A percentile compares a stretch with the other conserved stretches of the same genome.
These are phyloP conservation scores for Ophiocordyceps unilateralis DNA, from an alignment of 2,329 filamentous ascomycete genomes.

Conservation along the genomic window DNA sequence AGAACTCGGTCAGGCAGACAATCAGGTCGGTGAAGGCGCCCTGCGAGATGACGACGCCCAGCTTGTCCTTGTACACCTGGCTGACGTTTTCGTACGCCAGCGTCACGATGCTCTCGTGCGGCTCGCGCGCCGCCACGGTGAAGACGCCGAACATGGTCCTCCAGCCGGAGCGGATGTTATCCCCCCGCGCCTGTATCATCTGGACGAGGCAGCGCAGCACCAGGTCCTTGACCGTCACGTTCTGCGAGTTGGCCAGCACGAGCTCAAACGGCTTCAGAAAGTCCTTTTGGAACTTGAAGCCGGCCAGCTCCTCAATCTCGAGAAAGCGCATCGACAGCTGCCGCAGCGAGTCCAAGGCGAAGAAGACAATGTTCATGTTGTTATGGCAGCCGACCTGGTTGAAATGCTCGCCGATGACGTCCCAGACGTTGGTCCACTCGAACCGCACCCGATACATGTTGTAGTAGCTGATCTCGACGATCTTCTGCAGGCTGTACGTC, in stretches of 20 bases:
- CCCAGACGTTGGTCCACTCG: constrained; percentile 97
- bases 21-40: constrained; percentile 93
- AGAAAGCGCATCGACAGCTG: constrained; percentile 98
- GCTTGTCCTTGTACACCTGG: constrained; percentile 87
- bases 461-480: constrained; percentile 98
- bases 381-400: constrained; percentile 93
- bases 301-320: constrained; percentile 92
- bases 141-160: constrained; percentile 99
- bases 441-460: constrained; percentile 98
- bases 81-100: constrained; percentile 94
- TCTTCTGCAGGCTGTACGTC: constrained; percentile 93
- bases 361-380: constrained; percentile 94
- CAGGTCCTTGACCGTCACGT: constrained; percentile 93
- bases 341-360: constrained; percentile 84
- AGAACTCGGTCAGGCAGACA: constrained; percentile 93
- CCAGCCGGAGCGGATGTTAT: constrained; percentile 97
- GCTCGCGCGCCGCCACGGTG: constrained; percentile 83
- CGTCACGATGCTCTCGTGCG: constrained; percentile 89
- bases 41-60: constrained; percentile 90
- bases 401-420: constrained; percentile 94
- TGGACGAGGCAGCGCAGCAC: constrained; percentile 89
- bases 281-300: constrained; percentile 99
- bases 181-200: constrained; percentile 94
- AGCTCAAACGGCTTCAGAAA: constrained; percentile 98
- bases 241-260: constrained; percentile 82